Evolutionary conservation across 441 rosid genomes (phyloP), one percentile per base, ranked within the genome.

Genomic region (Erodium trifolium): DNA sequence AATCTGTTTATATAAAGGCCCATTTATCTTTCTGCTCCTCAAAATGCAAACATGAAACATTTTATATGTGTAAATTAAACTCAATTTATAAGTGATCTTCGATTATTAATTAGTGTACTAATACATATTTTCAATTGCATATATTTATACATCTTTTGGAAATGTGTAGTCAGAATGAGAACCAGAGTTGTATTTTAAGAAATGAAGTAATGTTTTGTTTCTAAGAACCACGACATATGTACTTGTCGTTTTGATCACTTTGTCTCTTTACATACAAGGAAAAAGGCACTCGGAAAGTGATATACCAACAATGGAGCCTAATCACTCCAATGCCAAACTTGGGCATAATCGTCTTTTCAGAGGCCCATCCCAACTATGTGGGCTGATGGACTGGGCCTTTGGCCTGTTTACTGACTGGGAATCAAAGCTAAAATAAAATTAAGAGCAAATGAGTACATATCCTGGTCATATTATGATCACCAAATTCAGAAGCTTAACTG

Each of bases 31-130:
- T 53, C n/a, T 53, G 60, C 19, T 53, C 19, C 60, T 53, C 60
- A 53, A 53, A 53, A 53, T 53, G 60, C 19, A 53, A 14, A 53
- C 60, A 53, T 4, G 19, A 53, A 53, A 53, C 60, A 53, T 53
- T 53, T 53, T 53, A 53, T 53, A 53, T 14, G 19, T 53, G 23
- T 4, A 5, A 16, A 53, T 16, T 53, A 53, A 53, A 16, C 19
- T 16, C 60, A 53, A 16, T 53, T 13, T 53, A 16, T 14, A 16
- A 37, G 41, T 37, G 41, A 37, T 37, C 8, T 37, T 37, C 41
- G 0, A 37, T 37, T 37, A 5, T 37, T 37, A 53, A 53, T 53
- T 53, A 16, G 1, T 53, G 60, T 5, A 53, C 10, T 16, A 16
- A 16, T 14, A 53, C 16, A 41, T 8, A 31, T 53, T 13, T 53